Base-by-base conservation (phyloP, 1,284 basidiomycete genomes). In the Marasmius oreades region DNA sequence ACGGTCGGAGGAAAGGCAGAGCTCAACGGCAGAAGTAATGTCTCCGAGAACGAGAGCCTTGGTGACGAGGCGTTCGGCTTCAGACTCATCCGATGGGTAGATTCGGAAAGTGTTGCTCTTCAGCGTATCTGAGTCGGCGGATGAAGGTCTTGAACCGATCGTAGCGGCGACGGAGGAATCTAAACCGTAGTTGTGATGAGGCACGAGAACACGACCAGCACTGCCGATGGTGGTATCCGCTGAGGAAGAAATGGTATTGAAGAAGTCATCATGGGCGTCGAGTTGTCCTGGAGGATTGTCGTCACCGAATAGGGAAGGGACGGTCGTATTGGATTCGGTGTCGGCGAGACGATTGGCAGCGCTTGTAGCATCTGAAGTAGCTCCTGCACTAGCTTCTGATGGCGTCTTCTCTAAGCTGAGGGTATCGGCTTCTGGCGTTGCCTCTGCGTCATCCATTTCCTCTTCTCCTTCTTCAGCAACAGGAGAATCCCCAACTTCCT, bases 1-100 rank as follows among this genome's bases (percentile, higher is more conserved):
- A 42, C 95, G 85, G 58, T 95, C 92, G 0, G 88, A 84, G 0
- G 93, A 92, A 14, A 99, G 79, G 69, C 95, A 97, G 6, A 99
- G 78, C 10, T 92, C 88, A 16, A 99, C 96, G 1, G 96, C 96
- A 20, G 88, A 92, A 62, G 88, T 83, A 64, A 98, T 98, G 72
- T 99, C 96, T 36, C 96, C 96, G 8, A 98, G 79, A 1, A 99
- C 93, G 31, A 98, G 79, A 1, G 96, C 92, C 65, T 94, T 93
- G 1, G 96, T 98, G 63, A 99, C 84, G 26, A 98, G 79, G 28
- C 86, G 80, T 67, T 98, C 95, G 0, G 87, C 87, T 60, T 97
- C 92, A 3, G 89, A 90, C 71, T 95, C 93, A 52, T 95, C 92
- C 5, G 77, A 68, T 0, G 95, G 94, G 67, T 97, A 97, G 63